A percentile compares a stretch with the other conserved stretches of the same genome.
phyloP scores from a whole-genome alignment of 2,329 filamentous ascomycete genomes.

The Ophiostoma ulmi region DNA sequence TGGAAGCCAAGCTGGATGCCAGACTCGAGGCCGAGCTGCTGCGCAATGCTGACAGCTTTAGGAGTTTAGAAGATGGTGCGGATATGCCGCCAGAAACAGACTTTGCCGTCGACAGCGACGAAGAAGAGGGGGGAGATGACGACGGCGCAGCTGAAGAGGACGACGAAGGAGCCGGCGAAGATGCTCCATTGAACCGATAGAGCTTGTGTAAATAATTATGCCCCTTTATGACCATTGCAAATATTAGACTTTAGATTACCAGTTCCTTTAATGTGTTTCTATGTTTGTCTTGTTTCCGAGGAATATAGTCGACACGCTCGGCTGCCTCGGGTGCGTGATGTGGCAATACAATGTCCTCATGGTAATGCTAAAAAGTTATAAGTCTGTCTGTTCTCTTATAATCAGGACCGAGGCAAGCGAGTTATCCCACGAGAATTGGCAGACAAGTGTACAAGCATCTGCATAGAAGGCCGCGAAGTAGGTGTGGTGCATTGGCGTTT shows the following conservation, averaged over 20 bases:
- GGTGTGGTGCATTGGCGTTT: too few relatives aligned
- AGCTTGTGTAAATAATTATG: background rate
- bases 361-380: background rate
- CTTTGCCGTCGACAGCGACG: conserved; percentile 13
- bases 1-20: conserved; percentile 13
- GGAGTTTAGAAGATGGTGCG: background rate
- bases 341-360: background rate
- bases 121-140: background rate
- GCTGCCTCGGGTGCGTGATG: background rate
- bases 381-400: background rate
- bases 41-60: background rate
- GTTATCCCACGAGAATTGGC: background rate
- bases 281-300: background rate
- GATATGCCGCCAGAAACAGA: background rate
- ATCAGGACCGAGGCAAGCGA: background rate
- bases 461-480: too few relatives aligned
- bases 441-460: background rate
- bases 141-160: background rate
- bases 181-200: conserved; percentile 10
- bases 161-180: background rate
- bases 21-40: background rate
- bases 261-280: background rate
- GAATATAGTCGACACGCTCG: background rate
- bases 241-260: background rate
- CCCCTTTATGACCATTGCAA: background rate